phyloP scores from a whole-genome alignment of 768 basidiomycete genomes.

The Psilocybe subaeruginosa region DNA sequence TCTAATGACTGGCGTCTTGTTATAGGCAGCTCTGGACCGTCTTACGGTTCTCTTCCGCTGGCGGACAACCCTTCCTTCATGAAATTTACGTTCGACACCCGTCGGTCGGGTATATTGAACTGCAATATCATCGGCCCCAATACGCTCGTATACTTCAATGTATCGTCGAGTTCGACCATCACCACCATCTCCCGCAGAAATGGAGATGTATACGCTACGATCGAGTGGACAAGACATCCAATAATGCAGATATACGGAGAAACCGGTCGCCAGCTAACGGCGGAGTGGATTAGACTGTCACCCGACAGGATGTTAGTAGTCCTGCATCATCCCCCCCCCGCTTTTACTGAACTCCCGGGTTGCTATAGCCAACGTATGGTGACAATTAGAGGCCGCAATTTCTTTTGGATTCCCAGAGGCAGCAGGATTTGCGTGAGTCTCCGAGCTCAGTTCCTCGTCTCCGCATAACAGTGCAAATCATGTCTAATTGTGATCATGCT shows the following conservation, averaged over 20 bases:
- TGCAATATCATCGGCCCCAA: conserved; percentile 45
- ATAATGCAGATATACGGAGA: conserved; percentile 40
- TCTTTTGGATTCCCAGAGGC: conserved; percentile 40
- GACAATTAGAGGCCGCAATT: conserved; percentile 38
- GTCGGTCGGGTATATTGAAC: conserved; percentile 44
- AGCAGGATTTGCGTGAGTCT: conserved; percentile 28
- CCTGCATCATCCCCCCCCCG: background rate
- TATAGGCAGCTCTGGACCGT: conserved; percentile 7
- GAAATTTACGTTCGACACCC: conserved; percentile 43
- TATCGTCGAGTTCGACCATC: conserved; percentile 36
- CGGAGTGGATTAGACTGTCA: conserved; percentile 48
- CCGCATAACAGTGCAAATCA: background rate
- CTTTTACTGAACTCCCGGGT: background rate
- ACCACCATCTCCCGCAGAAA: conserved; percentile 42
- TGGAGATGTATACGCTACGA: conserved; percentile 38
- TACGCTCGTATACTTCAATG: conserved; percentile 37
- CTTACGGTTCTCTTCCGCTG: conserved; percentile 19
- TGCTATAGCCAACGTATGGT: conserved; percentile 38
- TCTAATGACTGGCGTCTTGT: background rate
- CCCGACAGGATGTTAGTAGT: conserved; percentile 41
- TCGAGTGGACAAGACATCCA: conserved; percentile 41
- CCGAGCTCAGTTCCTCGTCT: background rate
- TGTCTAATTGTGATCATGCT: background rate
- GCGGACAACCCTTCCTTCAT: conserved; percentile 31
- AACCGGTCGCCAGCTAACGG: conserved; percentile 34